phyloP scores from a whole-genome alignment of 1,284 basidiomycete genomes.

The Cryptococcus depauperatus region DNA sequence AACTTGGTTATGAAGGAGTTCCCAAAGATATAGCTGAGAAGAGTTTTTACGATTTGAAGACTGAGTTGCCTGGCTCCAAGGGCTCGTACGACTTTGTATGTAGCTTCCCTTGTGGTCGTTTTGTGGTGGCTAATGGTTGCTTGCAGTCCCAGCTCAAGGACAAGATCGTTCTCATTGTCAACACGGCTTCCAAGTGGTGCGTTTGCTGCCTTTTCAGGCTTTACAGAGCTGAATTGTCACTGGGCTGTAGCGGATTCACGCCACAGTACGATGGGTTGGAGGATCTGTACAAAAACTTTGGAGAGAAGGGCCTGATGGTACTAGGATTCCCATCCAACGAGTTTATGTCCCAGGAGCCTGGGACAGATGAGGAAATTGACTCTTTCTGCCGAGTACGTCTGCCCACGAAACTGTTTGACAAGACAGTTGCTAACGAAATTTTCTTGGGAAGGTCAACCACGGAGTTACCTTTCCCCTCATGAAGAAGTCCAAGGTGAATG shows the following conservation, averaged over 20 bases:
- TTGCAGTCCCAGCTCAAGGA: slow-evolving; percentile 42
- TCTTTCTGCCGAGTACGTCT: slow-evolving; percentile 41
- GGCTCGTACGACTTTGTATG: slow-evolving; percentile 38
- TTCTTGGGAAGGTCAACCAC: slow-evolving; percentile 52
- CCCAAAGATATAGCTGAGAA: slow-evolving; percentile 24
- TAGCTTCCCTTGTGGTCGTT: background rate
- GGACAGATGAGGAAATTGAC: slow-evolving; percentile 58
- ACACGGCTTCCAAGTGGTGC: slow-evolving; percentile 50
- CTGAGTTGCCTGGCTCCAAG: slow-evolving; percentile 39
- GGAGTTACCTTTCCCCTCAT: slow-evolving; percentile 73
- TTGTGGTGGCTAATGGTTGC: background rate
- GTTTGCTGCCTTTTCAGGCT: slow-evolving; percentile 9
- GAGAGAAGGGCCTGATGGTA: slow-evolving; percentile 47
- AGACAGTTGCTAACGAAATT: background rate
- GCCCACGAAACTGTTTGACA: background rate
- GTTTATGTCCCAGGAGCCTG: slow-evolving; percentile 60
- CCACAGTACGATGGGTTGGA: slow-evolving; percentile 47
- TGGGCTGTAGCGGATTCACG: slow-evolving; percentile 35
- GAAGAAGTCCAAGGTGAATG: slow-evolving; percentile 88
- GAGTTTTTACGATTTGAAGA: slow-evolving; percentile 46
- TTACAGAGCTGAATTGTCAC: slow-evolving; percentile 5
- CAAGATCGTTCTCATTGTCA: slow-evolving; percentile 51
- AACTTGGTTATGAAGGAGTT: slow-evolving; percentile 31
- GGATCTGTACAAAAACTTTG: slow-evolving; percentile 49
- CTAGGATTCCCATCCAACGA: slow-evolving; percentile 50